A percentile compares a stretch with the other conserved stretches of the same genome.
These are phyloP conservation scores for Podospora bellae-mahoneyi DNA, from an alignment of 495 filamentous ascomycete genomes.

Conservation along the genomic window DNA sequence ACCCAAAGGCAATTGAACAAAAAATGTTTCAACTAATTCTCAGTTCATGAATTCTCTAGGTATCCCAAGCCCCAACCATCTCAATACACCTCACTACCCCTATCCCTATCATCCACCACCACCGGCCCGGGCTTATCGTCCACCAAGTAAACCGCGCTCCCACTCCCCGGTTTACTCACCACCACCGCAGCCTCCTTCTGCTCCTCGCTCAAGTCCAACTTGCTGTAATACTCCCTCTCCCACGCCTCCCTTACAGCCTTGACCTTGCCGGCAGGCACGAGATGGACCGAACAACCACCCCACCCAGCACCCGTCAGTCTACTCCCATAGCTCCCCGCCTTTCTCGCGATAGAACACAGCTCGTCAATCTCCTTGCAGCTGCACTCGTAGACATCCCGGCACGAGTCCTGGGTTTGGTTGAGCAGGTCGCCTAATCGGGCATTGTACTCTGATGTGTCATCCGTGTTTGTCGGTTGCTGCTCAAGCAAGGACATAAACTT, in stretches of 20 bases:
- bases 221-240: slow-evolving; percentile 78
- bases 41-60: not conserved
- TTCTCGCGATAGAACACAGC: slow-evolving; percentile 73
- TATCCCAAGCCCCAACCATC: not conserved
- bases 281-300: slow-evolving; percentile 94
- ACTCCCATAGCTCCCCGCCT: slow-evolving; percentile 77
- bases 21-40: too few species aligned
- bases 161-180: slow-evolving; percentile 79
- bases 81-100: slow-evolving; percentile 14
- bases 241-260: slow-evolving; percentile 74
- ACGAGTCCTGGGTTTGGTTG: slow-evolving; percentile 85
- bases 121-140: slow-evolving; percentile 14
- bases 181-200: slow-evolving; percentile 78
- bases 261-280: slow-evolving; percentile 82
- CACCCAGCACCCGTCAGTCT: slow-evolving; percentile 92
- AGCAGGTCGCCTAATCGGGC: slow-evolving; percentile 73
- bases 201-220: slow-evolving; percentile 68
- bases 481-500: slow-evolving; percentile 73
- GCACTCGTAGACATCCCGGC: slow-evolving; percentile 81
- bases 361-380: slow-evolving; percentile 86
- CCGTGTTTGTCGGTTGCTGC: slow-evolving; percentile 29
- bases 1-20: too few species aligned
- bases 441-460: slow-evolving; percentile 60
- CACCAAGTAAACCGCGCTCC: slow-evolving; percentile 52
- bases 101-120: slow-evolving; percentile 3